Percentiles rank a stretch among this genome's conserved stretches.
Conservation (phyloP, 108 stramenopile species). For the Nitzschia sp. region DNA sequence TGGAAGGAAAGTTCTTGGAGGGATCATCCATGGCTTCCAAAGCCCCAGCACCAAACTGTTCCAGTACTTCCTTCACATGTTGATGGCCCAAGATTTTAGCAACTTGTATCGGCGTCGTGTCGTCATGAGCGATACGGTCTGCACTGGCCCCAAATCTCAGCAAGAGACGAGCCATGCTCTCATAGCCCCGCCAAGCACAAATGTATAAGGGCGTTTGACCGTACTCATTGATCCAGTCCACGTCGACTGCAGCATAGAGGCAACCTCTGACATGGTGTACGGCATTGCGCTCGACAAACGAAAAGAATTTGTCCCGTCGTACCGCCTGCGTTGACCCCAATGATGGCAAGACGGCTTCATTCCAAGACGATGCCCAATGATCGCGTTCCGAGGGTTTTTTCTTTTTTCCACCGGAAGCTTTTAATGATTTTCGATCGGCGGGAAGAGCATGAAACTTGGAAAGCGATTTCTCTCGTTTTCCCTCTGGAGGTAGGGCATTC, state of each 20-base stretch:
- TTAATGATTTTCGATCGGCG: slow-evolving; percentile 43
- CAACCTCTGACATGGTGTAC: slow-evolving; percentile 56
- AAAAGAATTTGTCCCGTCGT: slow-evolving; percentile 74
- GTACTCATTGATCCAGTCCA: slow-evolving; percentile 69
- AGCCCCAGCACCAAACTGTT: background rate
- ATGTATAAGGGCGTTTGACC: slow-evolving; percentile 80
- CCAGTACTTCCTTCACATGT: background rate
- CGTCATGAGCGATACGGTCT: slow-evolving; percentile 55
- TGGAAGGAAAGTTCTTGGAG: background rate
- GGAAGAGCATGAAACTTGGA: slow-evolving; percentile 51
- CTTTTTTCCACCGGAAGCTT: slow-evolving; percentile 37
- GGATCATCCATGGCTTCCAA: background rate
- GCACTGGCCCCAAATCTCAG: slow-evolving; percentile 67
- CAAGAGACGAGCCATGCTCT: slow-evolving; percentile 39
- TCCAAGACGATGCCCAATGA: slow-evolving; percentile 53
- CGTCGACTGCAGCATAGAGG: slow-evolving; percentile 66
- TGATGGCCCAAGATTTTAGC: slow-evolving; percentile 15
- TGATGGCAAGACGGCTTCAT: slow-evolving; percentile 46
- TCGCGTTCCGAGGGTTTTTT: slow-evolving; percentile 44
- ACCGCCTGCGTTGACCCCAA: slow-evolving; percentile 66
- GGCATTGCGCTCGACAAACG: slow-evolving; percentile 48
- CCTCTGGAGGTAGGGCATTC: slow-evolving; percentile 8
- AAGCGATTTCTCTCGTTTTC: slow-evolving; percentile 44
- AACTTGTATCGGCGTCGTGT: slow-evolving; percentile 43
- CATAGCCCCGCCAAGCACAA: slow-evolving; percentile 65